Conservation (phyloP, 148 eudicot species). For the Vaccinium vitisidaea region DNA sequence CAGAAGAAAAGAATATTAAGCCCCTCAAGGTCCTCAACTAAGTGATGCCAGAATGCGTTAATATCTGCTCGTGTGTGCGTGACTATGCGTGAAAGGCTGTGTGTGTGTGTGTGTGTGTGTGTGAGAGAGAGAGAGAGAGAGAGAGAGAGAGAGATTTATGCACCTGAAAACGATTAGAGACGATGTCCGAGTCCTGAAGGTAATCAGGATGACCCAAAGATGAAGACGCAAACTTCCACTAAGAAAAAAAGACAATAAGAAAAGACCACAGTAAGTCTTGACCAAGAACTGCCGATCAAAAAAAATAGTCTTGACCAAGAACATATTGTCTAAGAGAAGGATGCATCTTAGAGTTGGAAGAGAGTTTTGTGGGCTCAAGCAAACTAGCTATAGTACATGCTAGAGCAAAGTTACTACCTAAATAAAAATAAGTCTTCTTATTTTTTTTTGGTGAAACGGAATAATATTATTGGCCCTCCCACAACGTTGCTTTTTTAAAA, state of each 20-base stretch:
- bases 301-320: too few relatives aligned
- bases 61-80: neutral
- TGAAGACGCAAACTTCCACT: conserved; percentile 82
- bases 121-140: neutral
- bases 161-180: conserved; percentile 94
- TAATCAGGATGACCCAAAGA: conserved; percentile 93
- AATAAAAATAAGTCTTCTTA: neutral
- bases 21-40: too few relatives aligned
- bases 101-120: neutral
- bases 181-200: conserved; percentile 74
- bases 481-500: neutral
- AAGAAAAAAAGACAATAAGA: neutral
- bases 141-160: neutral
- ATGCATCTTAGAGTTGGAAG: neutral
- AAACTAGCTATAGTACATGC: neutral
- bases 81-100: neutral
- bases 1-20: neutral
- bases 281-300: too few relatives aligned
- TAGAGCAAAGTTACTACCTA: neutral
- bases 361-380: neutral
- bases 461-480: neutral
- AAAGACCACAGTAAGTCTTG: neutral
- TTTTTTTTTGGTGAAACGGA: too few relatives aligned
- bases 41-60: neutral
- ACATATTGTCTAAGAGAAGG: neutral